Base-by-base conservation (phyloP, 2,329 filamentous ascomycete species). In the Pseudonectria foliicola region DNA sequence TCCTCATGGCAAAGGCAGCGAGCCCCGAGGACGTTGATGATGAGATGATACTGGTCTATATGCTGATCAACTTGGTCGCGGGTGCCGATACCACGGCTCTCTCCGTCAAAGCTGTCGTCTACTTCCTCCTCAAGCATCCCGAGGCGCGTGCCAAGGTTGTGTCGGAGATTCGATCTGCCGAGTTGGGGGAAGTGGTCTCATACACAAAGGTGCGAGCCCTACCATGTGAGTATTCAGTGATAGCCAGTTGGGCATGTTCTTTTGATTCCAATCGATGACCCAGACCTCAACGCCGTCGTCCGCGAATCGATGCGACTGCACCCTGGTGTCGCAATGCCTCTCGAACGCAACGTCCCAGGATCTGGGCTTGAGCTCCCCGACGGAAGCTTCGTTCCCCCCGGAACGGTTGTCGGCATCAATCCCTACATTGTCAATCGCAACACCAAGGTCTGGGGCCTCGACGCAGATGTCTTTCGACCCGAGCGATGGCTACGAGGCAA, bases 401-500 rank as follows among this genome's bases (percentile, higher is more conserved):
- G 63, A 4, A 57, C 57, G 0, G 50, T 56, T n/a, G 57, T 68
- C 0, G 64, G 64, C 4, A 61, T 68, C 35, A 67, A 62, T 29
- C 56, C 62, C 0, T 64, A 57, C 36, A 57, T 68, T 3, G 46
- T 61, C 1, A 55, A 59, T 0, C 49, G 55, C 6, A 65, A 73
- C 46, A 52, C 50, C 29, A 39, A 31, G 0, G 45, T 67, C 3
- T 75, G 67, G 44, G 71, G 68, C 0, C 43, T 54, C 0, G 66
- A 74, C 37, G 59, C 63, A 0, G 59, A 71, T 13, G 38, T 43
- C 0, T 75, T 66, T 42, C 54, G 56, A 2, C 68, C 70, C 0
- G 69, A 70, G 31, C 56, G 71, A 4, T 75, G 70, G 69, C 48
- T 75, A 7, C 52, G 39, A 21, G 14, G 14, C 1, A 27, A 43